phyloP scores from a whole-genome alignment of 2,329 filamentous ascomycete genomes.

The Coniochaeta hoffmannii region DNA sequence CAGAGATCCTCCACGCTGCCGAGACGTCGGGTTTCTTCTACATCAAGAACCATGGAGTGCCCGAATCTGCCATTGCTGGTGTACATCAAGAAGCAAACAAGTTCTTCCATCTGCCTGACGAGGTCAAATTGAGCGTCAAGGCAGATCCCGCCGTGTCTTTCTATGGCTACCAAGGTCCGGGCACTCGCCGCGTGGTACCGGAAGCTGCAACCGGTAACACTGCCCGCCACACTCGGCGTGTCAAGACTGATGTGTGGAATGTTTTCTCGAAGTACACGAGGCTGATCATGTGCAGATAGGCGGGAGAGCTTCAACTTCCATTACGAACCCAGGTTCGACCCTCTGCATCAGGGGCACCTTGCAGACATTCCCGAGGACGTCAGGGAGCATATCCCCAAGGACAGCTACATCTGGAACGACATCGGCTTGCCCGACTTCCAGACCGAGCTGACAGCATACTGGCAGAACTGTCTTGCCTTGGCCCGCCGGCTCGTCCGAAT shows the following conservation, averaged over 20 bases:
- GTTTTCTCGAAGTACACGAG: too few species aligned
- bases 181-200: not conserved
- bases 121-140: not conserved
- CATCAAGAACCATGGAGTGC: constrained; percentile 5
- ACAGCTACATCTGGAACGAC: constrained; percentile 4
- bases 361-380: not conserved
- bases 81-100: not conserved
- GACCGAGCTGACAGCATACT: not conserved
- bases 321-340: constrained; percentile 2
- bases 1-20: not conserved
- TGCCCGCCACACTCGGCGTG: not conserved
- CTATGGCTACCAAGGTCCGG: constrained; percentile 1
- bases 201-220: not conserved
- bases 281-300: not conserved
- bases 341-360: not conserved
- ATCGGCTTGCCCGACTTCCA: constrained; percentile 1
- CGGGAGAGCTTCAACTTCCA: constrained; percentile 3
- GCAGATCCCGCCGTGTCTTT: constrained; percentile 2
- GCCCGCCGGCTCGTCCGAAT: constrained; percentile 12
- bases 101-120: not conserved
- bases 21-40: constrained; percentile 5
- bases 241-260: too few species aligned
- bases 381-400: not conserved
- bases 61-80: not conserved
- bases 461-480: constrained; percentile 10